Base-by-base conservation (phyloP, 1,284 basidiomycete species). In the Mycosarcoma maydis region DNA sequence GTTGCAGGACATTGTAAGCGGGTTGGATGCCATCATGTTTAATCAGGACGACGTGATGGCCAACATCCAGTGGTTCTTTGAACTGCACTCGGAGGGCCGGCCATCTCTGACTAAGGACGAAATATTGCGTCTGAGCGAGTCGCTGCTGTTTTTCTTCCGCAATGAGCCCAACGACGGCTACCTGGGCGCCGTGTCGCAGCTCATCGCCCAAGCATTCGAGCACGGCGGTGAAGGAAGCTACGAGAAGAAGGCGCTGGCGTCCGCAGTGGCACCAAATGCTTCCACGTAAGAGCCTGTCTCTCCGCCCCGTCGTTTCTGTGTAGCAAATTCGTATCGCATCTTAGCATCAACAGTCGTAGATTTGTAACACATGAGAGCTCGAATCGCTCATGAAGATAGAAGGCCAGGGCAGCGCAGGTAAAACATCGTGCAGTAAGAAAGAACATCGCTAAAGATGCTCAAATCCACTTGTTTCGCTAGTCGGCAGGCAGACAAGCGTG, bases 11-110 rank as follows among this genome's bases (percentile, higher is more conserved):
- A 85, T 98, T 24, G 90, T 98, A 7, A 87, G 86, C 33, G 96
- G 95, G 1, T 84, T 98, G 39, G 90, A 96, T 76, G 89, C 89
- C 13, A 90, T 97, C 53, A 92, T 98, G 88, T 92, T 92, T 83
- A 62, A 73, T 17, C 58, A 71, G 23, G 77, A 75, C 30, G 96
- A 96, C 80, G 85, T 98, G 62, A 96, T 98, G 92, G 92, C 94
- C 62, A 95, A 92, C 76, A 97, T 98, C 75, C 92, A 96, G 82
- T 98, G 95, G 94, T 95, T 98, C 84, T 98, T 98, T 84, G 90
- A 91, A 71, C 83, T 98, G 46, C 80, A 81, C 34, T 94, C 94
- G 83, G 90, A 98, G 82, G 93, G 92, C 70, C 94, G 98, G 77
- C 93, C 93, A 0, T 94, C 86, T 79, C 84, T 98, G 64, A 95